Base-by-base conservation (phyloP, 148 eudicot species). In the Vaccinium myrtillus region DNA sequence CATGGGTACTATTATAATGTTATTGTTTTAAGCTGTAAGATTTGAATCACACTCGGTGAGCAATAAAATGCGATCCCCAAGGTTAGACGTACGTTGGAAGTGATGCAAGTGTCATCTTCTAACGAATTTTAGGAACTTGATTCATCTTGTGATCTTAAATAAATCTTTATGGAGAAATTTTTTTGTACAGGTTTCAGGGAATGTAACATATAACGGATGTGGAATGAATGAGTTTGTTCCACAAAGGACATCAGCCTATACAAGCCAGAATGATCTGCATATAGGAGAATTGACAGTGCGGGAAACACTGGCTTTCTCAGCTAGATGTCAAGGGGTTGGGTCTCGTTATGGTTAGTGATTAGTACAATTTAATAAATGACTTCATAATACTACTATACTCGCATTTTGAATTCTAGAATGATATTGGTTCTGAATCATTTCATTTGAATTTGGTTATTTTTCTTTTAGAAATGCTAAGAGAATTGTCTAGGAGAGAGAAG, bases 301-400 rank as follows among this genome's bases (percentile, higher is more conserved):
- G 85, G 95, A 93, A 85, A 93, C 95, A 51, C 77, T 93, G 12
- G 89, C 90, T 39, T 93, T 93, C 81, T 91, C 95, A 2, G 93
- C 91, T 16, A 90, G 94, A 85, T 91, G 93, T 63, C 95, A 93
- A 88, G 95, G 95, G 46, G 94, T 91, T 51, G 95, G 95, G 79
- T 48, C 90, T 30, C 86, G 92, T 73, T 90, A 88, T 83, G 95
- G 95, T 93, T 56, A 78, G 88, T 85, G 39, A 69, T 69, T 27
- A 13, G 16, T 23, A 25, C 51, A 1, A 46, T 55, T 55, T 7
- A 19, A 32, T 19, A 3, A 43, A 82, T 67, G 76, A 9, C 23
- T 10, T 10, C 30, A 21, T 30, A 51, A 23, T 51, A 48, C 12
- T 67, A 11, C 32, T 30, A 30, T 30, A 30, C 32, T 30, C 32